Conservation (phyloP, 2,329 filamentous ascomycete species). For the Colletotrichum zoysiae region DNA sequence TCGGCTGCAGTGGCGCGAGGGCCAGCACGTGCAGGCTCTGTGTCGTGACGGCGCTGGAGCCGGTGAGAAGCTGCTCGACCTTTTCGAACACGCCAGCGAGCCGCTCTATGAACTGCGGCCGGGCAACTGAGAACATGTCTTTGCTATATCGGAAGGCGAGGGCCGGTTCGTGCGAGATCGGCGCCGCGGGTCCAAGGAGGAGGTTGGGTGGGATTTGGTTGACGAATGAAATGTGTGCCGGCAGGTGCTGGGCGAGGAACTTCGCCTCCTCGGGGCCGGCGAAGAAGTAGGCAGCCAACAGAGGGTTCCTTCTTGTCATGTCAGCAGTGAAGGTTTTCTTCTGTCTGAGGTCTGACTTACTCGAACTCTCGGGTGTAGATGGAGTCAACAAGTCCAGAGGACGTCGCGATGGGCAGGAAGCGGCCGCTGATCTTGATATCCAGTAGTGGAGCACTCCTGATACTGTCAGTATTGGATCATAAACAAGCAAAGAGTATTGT, state of each 20-base stretch:
- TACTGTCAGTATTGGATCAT: constrained; percentile 34
- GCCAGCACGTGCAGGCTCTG: constrained; percentile 20
- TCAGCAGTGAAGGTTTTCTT: neutral
- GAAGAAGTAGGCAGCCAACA: constrained; percentile 64
- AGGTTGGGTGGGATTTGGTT: constrained; percentile 70
- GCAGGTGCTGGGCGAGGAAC: constrained; percentile 70
- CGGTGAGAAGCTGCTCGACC: constrained; percentile 28
- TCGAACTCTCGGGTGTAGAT: constrained; percentile 22
- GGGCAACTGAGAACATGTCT: constrained; percentile 35
- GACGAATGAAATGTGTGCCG: constrained; percentile 62
- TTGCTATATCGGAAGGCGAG: constrained; percentile 32
- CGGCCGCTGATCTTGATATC: constrained; percentile 43
- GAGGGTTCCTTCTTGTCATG: constrained; percentile 44
- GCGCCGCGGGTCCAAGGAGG: constrained; percentile 49
- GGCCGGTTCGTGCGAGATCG: constrained; percentile 20
- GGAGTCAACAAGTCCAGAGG: constrained; percentile 31
- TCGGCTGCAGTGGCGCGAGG: constrained; percentile 20
- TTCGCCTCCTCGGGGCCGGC: constrained; percentile 63
- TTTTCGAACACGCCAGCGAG: constrained; percentile 15
- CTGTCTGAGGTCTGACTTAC: neutral
- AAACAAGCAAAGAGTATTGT: constrained; percentile 13
- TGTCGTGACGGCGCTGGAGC: constrained; percentile 11
- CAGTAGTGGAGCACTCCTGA: constrained; percentile 17
- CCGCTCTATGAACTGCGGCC: constrained; percentile 33
- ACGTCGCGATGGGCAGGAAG: constrained; percentile 46